A percentile compares a stretch with the other conserved stretches of the same genome.
Conservation (phyloP, 176 grass and related monocot species). For the Microstegium vimineum region DNA sequence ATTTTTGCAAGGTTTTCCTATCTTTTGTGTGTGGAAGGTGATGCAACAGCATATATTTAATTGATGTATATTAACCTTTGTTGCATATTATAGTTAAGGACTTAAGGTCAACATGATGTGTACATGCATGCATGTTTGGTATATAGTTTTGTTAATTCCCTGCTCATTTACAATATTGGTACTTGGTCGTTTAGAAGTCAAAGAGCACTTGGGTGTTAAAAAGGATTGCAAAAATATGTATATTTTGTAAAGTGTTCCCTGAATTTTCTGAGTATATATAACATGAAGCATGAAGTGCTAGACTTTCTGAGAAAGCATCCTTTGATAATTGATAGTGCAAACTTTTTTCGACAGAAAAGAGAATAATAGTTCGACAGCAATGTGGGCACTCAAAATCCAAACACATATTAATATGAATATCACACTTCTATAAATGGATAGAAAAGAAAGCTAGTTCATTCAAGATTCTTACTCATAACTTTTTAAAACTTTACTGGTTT, state of each 20-base stretch:
- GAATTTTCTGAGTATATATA: not conserved
- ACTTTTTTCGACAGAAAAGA: not conserved
- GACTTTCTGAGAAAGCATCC: not conserved
- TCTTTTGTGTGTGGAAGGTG: not conserved
- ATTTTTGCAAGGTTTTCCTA: not conserved
- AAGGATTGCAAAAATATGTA: not conserved
- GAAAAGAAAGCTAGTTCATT: not conserved
- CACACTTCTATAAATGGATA: not conserved
- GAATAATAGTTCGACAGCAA: not conserved
- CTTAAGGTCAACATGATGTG: not conserved
- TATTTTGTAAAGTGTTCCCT: not conserved
- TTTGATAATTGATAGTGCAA: not conserved
- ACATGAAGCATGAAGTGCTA: not conserved
- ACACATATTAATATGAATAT: not conserved
- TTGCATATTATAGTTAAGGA: not conserved
- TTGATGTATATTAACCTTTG: not conserved
- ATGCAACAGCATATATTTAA: conserved; percentile 2
- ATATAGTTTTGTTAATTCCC: not conserved
- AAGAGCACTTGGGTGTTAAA: conserved; percentile 2
- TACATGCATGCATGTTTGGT: conserved; percentile 13
- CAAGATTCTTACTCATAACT: not conserved
- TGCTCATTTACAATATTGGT: not conserved
- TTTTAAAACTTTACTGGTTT: not conserved
- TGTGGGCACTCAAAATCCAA: not conserved
- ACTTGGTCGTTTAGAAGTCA: not conserved